Conservation (phyloP, 495 filamentous ascomycete genomes). For the Aspergillus steynii region DNA sequence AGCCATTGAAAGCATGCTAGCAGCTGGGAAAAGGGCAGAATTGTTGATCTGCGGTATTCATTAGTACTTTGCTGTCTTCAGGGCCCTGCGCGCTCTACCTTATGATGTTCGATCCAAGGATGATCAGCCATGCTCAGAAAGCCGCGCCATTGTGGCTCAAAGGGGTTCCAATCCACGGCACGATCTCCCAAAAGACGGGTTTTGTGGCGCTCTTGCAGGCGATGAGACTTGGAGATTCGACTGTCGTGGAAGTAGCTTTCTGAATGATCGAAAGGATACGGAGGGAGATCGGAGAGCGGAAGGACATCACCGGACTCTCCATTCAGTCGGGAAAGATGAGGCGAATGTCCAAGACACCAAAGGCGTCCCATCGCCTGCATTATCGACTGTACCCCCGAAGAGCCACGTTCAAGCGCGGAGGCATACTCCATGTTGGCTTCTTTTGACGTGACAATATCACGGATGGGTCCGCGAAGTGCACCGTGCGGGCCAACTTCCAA, state of each 20-base stretch:
- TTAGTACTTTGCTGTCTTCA: too few species aligned
- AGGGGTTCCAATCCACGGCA: slow-evolving; percentile 23
- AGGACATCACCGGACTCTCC: neutral
- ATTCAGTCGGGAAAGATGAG: neutral
- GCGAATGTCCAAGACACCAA: neutral
- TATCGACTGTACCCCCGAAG: neutral
- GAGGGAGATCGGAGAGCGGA: slow-evolving; percentile 31
- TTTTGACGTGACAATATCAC: slow-evolving; percentile 41
- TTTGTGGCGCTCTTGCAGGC: neutral
- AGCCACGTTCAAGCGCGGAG: neutral
- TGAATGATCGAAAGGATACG: slow-evolving; percentile 42
- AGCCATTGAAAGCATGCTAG: slow-evolving; percentile 38
- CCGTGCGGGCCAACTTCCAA: slow-evolving; percentile 60
- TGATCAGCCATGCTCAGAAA: slow-evolving; percentile 25
- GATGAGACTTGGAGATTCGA: slow-evolving; percentile 9
- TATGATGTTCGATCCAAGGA: slow-evolving; percentile 33
- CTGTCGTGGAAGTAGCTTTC: slow-evolving; percentile 21
- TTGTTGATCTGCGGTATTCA: neutral
- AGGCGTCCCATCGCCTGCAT: neutral
- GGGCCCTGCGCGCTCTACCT: too few species aligned
- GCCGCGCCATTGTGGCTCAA: slow-evolving; percentile 26
- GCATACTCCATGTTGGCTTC: neutral
- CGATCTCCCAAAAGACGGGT: slow-evolving; percentile 26
- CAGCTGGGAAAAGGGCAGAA: slow-evolving; percentile 32
- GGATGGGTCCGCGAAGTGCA: slow-evolving; percentile 54